These are phyloP conservation scores for Dictyostelium citrinum DNA, from an alignment of 78 protist genomes.

Conservation along the genomic window DNA sequence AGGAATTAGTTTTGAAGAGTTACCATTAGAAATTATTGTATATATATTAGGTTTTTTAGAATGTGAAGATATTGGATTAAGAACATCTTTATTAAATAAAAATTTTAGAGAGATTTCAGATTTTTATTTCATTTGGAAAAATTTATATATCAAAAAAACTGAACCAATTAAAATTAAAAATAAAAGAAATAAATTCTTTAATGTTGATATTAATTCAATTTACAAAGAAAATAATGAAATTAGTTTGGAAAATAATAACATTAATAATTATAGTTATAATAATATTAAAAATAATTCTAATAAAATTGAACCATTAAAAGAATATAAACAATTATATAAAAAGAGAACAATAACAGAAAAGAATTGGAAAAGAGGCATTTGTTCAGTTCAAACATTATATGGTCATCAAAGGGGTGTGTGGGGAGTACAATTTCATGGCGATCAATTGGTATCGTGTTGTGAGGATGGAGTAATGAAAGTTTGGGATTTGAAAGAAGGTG, in stretches of 20 bases:
- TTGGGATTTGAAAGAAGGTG: conserved; percentile 70
- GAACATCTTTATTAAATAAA: not conserved
- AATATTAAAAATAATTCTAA: not conserved
- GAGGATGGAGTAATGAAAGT: conserved; percentile 67
- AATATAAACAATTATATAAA: conserved; percentile 26
- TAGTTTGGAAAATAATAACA: not conserved
- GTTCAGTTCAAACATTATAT: conserved; percentile 77
- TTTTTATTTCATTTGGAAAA: conserved; percentile 18
- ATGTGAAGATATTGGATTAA: not conserved
- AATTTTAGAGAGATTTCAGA: conserved; percentile 16
- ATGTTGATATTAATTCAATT: not conserved
- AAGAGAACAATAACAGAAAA: conserved; percentile 20
- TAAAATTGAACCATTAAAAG: not conserved
- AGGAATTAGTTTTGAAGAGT: not conserved
- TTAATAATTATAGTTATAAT: not conserved
- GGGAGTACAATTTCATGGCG: conserved; percentile 76
- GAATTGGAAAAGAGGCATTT: conserved; percentile 57
- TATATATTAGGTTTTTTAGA: conserved; percentile 13
- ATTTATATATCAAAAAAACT: not conserved
- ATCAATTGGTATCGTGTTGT: conserved; percentile 39
- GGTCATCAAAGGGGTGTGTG: conserved; percentile 74
- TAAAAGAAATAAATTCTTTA: conserved; percentile 17
- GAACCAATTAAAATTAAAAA: not conserved
- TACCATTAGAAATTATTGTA: conserved; percentile 42
- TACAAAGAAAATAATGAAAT: not conserved